phyloP scores from a whole-genome alignment of 768 basidiomycete species.

The Terana coerulea region DNA sequence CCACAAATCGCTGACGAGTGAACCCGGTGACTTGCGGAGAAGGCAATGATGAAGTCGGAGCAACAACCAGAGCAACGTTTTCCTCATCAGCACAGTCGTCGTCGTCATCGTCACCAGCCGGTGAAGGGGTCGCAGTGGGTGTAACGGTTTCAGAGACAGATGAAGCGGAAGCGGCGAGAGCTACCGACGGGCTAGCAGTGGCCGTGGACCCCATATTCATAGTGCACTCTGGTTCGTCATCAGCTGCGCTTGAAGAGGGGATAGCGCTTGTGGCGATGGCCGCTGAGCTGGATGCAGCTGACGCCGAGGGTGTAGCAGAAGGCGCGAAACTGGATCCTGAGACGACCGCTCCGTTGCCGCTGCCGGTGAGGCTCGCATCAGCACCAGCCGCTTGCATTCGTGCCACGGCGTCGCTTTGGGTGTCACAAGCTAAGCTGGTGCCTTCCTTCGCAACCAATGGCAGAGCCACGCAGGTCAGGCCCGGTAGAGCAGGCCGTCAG shows the following conservation, averaged over 20 bases:
- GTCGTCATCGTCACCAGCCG: constrained; percentile 5
- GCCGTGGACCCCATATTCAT: neutral
- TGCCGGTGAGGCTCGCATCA: constrained; percentile 20
- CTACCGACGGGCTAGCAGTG: neutral
- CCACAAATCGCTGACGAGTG: neutral
- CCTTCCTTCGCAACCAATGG: constrained; percentile 39
- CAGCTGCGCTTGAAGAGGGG: neutral
- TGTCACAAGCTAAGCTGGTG: constrained; percentile 36
- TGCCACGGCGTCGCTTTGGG: constrained; percentile 27
- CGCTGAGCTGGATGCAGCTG: constrained; percentile 1
- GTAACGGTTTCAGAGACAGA: neutral
- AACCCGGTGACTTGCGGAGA: neutral
- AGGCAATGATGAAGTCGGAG: neutral
- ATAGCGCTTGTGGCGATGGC: neutral
- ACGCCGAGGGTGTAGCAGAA: neutral
- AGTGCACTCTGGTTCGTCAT: constrained; percentile 3
- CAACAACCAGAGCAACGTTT: neutral
- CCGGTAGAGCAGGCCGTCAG: constrained; percentile 29
- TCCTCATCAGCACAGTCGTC: neutral
- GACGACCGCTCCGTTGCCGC: neutral
- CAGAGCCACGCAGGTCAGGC: constrained; percentile 34
- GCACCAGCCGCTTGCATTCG: constrained; percentile 35
- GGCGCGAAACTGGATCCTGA: neutral
- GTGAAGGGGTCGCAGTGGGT: neutral
- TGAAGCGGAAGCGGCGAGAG: neutral